These are phyloP conservation scores for Brettanomyces custersianus DNA, from an alignment of 805 yeast species.

Conservation along the genomic window DNA sequence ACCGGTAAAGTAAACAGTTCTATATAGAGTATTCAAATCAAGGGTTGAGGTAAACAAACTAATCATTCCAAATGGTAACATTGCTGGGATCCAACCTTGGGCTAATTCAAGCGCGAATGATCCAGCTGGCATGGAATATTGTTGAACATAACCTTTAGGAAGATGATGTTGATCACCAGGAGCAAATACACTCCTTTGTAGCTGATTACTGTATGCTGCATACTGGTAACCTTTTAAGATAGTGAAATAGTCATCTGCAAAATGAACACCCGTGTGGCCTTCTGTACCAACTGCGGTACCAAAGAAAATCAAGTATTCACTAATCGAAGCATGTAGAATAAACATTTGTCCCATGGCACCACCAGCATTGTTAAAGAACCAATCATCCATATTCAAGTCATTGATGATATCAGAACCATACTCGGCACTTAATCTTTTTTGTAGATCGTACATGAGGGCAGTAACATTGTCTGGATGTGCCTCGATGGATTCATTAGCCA, in stretches of 20 bases:
- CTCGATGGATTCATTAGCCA: conserved; percentile 47
- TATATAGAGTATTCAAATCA: conserved; percentile 59
- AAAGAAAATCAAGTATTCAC: conserved; percentile 87
- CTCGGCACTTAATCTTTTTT: conserved; percentile 43
- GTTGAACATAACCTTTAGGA: conserved; percentile 64
- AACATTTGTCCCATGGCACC: conserved; percentile 98
- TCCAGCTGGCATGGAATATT: conserved; percentile 77
- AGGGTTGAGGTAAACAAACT: conserved; percentile 74
- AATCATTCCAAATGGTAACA: conserved; percentile 92
- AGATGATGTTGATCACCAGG: conserved; percentile 89
- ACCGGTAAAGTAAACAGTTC: conserved; percentile 70
- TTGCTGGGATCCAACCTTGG: conserved; percentile 97
- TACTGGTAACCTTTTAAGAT: conserved; percentile 72
- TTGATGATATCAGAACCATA: conserved; percentile 68
- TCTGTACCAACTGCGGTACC: conserved; percentile 93
- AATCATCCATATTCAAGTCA: conserved; percentile 64
- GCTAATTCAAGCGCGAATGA: conserved; percentile 90
- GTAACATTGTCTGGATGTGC: conserved; percentile 51
- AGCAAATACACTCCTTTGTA: conserved; percentile 57
- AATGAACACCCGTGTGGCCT: conserved; percentile 93
- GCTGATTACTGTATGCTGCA: conserved; percentile 61
- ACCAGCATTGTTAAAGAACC: conserved; percentile 98
- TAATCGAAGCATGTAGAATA: conserved; percentile 86
- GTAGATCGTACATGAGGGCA: conserved; percentile 52
- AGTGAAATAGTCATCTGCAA: conserved; percentile 96